Base-by-base conservation (phyloP, 2,329 filamentous ascomycete genomes). In the Aspergillus tamarii region DNA sequence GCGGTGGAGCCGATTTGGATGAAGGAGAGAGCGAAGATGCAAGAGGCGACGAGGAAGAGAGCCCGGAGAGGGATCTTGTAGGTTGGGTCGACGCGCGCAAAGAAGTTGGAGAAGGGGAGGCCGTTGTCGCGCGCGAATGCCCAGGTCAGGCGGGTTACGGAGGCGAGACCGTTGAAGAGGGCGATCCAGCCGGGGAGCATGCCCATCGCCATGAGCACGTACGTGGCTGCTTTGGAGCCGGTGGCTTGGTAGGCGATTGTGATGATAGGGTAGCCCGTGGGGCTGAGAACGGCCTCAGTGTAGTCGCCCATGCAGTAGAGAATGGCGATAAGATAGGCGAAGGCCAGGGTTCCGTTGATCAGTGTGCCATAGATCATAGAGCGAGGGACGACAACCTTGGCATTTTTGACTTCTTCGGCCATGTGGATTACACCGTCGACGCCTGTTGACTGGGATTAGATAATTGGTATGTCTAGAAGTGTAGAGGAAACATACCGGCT, bases 211-310 rank as follows among this genome's bases (percentile, higher is more conserved):
- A 77, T 74, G 4, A 84, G 72, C 5, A 84, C 80, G 4, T 82
- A 80, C 16, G 64, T 67, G 2, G 79, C 80, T 0, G 72, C 72
- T 19, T 76, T 72, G 5, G 34, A 36, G 32, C 73, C 69, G 2
- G 81, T 83, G n/a, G 81, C 81, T 63, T 82, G 70, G 62, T 75
- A 74, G 66, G 87, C 84, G 57, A 85, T 82, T 57, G 84, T 79
- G 69, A 83, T 80, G 70, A 84, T 78, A 7, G 84, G 80, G 53
- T 80, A 83, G 0, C 80, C 76, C 1, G 82, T 84, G 0, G 76
- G 69, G 0, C 78, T 77, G 5, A 74, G 65, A 6, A 83, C 62
- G 19, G 70, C 78, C 2, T 70, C 70, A 4, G 79, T 70, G 16
- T 80, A 64, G 63, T 82, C 77, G 16, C 74, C 76, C 21, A 80